Evolutionary conservation across 208 protist species (phyloP).

Genomic region (Acanthamoeba sp.): DNA sequence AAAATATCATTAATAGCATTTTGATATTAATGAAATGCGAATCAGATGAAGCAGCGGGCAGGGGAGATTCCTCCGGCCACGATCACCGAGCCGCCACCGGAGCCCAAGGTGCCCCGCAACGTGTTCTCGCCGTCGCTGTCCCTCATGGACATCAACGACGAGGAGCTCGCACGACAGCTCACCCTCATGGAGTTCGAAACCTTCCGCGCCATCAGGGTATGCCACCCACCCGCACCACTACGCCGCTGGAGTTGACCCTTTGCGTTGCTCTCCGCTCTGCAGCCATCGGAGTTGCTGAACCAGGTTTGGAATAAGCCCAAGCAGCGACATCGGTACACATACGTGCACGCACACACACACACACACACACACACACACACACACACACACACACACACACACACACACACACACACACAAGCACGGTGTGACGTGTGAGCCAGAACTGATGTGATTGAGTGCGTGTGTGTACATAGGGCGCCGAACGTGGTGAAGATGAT

Average conservation of each 20-base stretch:
- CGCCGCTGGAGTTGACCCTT: no score
- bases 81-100: conserved; percentile 11
- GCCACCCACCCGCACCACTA: not conserved
- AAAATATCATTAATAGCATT: no score
- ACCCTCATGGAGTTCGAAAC: conserved; percentile 86
- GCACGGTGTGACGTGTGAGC: no score
- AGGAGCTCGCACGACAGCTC: conserved; percentile 84
- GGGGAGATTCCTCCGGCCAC: not conserved
- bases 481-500: conserved; percentile 62
- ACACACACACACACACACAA: no score
- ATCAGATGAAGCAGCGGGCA: conserved; percentile 10
- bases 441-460: no score
- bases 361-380: not conserved
- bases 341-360: not conserved
- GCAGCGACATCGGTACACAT: not conserved
- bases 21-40: not conserved
- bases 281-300: conserved; percentile 34
- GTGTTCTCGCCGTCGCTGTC: conserved; percentile 80
- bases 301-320: conserved; percentile 21
- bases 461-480: not conserved
- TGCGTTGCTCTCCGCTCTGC: no score
- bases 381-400: no score
- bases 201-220: conserved; percentile 35
- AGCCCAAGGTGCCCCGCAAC: conserved; percentile 57
- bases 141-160: conserved; percentile 82